Conservation (phyloP, 345 rosid species). For the Linum usitatissimum region DNA sequence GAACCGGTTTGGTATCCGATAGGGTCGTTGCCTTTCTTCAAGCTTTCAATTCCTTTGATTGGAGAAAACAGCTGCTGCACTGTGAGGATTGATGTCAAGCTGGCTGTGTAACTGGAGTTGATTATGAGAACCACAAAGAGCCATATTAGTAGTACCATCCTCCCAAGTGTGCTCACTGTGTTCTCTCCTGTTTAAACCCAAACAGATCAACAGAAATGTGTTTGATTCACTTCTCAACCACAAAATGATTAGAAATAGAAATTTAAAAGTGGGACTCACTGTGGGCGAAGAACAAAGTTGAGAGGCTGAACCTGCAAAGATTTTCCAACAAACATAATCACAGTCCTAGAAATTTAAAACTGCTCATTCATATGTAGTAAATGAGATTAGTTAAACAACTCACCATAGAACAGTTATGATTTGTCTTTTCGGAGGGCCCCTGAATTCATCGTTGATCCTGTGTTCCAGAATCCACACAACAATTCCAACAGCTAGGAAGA, state of each 20-base stretch:
- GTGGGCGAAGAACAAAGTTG: conserved; percentile 85
- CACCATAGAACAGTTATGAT: conserved; percentile 73
- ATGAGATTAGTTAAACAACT: conserved; percentile 18
- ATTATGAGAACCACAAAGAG: conserved; percentile 82
- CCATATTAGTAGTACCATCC: conserved; percentile 78
- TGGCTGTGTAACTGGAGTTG: conserved; percentile 95
- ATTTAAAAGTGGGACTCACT: conserved; percentile 38
- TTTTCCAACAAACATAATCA: conserved; percentile 27
- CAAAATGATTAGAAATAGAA: neutral
- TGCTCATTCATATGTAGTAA: neutral
- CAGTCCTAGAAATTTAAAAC: conserved; percentile 2
- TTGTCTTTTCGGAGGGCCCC: conserved; percentile 82
- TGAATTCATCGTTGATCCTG: conserved; percentile 78
- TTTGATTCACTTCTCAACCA: neutral
- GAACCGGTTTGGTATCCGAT: conserved; percentile 87
- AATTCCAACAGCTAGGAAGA: conserved; percentile 61
- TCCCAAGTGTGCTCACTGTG: conserved; percentile 74
- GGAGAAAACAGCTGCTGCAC: conserved; percentile 83
- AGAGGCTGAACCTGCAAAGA: conserved; percentile 90
- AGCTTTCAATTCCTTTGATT: conserved; percentile 65
- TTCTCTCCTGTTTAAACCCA: conserved; percentile 58
- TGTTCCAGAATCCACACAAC: conserved; percentile 96
- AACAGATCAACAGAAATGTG: conserved; percentile 8
- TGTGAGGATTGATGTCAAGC: conserved; percentile 84
- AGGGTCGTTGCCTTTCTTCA: conserved; percentile 48